Conservation (phyloP, 176 grass and related monocot genomes). For the barley (Hordeum vulgare) region MorexV3_pseudomolecules_assembly NC_058519.1:613452057-613452556, state of each 20-base stretch:
- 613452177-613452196: not conserved
- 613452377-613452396: not conserved
- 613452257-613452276: not conserved
- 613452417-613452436: slow-evolving; percentile 79
- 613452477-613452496: slow-evolving; percentile 85
- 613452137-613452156: slow-evolving; percentile 1
- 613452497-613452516: slow-evolving; percentile 89
- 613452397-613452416: not conserved
- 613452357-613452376: not conserved
- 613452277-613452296: not conserved
- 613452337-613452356: slow-evolving; percentile 8
- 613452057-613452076: not conserved
- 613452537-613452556: not conserved
- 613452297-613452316: not conserved
- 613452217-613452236: not conserved
- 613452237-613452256: not conserved
- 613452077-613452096: not conserved
- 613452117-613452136: not conserved
- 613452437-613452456: slow-evolving; percentile 86
- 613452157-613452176: not conserved
- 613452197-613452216: not conserved
- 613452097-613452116: not conserved
- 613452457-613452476: slow-evolving; percentile 90
- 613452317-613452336: not conserved
- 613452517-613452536: slow-evolving; percentile 32